Evolutionary conservation across 2,329 filamentous ascomycete genomes (phyloP).

Genomic region (Xylaria sp.): DNA sequence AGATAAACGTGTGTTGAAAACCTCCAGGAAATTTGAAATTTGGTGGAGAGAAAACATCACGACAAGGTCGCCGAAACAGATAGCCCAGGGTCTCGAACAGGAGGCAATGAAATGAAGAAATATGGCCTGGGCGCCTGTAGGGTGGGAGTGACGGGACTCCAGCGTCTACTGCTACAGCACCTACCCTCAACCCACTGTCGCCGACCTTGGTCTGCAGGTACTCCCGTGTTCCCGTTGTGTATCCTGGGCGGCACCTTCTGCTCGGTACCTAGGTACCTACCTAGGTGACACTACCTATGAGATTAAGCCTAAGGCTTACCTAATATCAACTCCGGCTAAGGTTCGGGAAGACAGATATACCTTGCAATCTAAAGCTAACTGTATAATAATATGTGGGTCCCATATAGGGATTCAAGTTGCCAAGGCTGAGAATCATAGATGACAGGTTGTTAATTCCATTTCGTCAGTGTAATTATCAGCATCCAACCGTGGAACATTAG

Average conservation of each 20-base stretch:
- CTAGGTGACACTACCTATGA: no score
- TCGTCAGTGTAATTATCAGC: slow-evolving; percentile 4
- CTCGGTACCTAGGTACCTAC: background rate
- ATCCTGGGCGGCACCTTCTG: background rate
- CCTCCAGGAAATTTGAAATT: background rate
- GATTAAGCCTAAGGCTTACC: background rate
- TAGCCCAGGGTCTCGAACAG: background rate
- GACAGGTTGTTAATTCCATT: slow-evolving; percentile 46
- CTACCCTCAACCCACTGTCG: background rate
- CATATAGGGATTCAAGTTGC: slow-evolving; percentile 13
- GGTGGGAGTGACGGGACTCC: background rate
- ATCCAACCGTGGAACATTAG: slow-evolving; percentile 14
- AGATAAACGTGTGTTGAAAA: slow-evolving; percentile 27
- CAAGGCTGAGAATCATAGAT: slow-evolving; percentile 43
- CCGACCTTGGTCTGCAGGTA: slow-evolving; percentile 10
- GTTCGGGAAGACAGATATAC: slow-evolving; percentile 30
- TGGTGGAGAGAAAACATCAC: background rate
- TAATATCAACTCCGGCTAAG: slow-evolving; percentile 19
- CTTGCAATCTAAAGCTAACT: background rate
- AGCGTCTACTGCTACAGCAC: background rate
- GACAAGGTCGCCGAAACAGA: background rate
- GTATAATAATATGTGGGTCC: slow-evolving; percentile 1
- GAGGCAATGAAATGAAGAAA: slow-evolving; percentile 1
- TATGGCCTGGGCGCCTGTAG: background rate
- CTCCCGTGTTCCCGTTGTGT: slow-evolving; percentile 9